Base-by-base conservation (phyloP, 1,139 yeast genomes). In the Sugiyamaella castrensis region DNA sequence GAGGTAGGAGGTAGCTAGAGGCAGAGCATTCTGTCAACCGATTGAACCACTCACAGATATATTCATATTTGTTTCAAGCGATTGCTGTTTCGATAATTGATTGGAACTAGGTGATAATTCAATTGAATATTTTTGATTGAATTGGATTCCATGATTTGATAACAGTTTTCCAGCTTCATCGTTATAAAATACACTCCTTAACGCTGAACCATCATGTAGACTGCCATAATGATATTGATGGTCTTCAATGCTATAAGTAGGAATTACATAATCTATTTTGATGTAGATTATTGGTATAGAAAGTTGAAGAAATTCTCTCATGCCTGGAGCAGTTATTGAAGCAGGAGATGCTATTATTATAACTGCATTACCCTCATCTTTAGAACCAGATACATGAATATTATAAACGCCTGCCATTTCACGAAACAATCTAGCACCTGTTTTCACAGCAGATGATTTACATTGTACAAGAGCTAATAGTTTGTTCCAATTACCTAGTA, bases 341-440 rank as follows among this genome's bases (percentile, higher is more conserved):
- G 76, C 73, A 1, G 92, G 87, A 0, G 87, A 76, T 10, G 83
- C 79, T 57, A 78, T 65, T 57, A 78, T 62, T 27, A 72, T 67
- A 12, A 77, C 62, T 1, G 74, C 65, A 19, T 43, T 46, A 4
- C 50, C 53, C 56, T 63, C 53, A 61, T 64, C 45, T 60, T 53
- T 37, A 63, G 59, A 36, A 49, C 43, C 40, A 61, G 62, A n/a
- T 7, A 53, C 44, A 41, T 48, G 54, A 28, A 66, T 67, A 4
- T 74, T 71, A 55, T 76, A 76, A 7, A 79, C 74, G 0, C 88
- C 88, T 0, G 78, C 72, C 35, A 82, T 62, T 55, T 82, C 87
- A 38, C 88, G 69, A 5, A 83, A 69, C 29, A 76, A 74, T 44
- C 70, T 68, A 1, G 85, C 82, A 8, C 74, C 68, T 13, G 81